These are phyloP conservation scores for Solanum hybrid DNA, from an alignment of 305 asterid genomes.

Conservation along the genomic window DNA sequence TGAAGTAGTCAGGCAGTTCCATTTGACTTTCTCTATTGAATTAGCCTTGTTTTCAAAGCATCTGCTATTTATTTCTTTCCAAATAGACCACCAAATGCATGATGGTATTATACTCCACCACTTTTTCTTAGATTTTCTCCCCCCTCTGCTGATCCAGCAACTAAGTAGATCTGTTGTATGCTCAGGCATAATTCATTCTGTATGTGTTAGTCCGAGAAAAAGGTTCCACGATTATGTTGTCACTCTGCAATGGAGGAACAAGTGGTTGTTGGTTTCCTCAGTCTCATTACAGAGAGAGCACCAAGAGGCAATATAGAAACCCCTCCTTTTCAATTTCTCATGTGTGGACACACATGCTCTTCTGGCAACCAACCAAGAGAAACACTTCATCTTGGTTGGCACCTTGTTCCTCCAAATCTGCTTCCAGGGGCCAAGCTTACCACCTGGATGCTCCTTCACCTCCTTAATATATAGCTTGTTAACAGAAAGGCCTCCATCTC, in stretches of 20 bases:
- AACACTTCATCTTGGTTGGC: neutral
- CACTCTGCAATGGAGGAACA: no score
- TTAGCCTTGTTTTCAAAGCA: neutral
- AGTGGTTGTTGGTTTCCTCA: neutral
- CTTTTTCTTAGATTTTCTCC: neutral
- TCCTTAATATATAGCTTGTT: neutral
- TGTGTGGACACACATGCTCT: neutral
- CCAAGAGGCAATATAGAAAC: neutral
- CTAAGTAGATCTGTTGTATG: neutral
- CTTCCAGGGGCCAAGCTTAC: neutral
- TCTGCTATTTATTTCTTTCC: neutral
- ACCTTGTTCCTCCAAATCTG: neutral
- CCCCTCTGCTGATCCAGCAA: neutral
- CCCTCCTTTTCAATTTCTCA: neutral
- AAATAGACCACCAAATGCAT: neutral
- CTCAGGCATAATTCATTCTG: no score
- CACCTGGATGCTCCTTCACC: neutral
- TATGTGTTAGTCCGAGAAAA: no score
- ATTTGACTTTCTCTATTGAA: neutral
- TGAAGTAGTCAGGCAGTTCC: neutral
- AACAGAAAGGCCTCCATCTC: neutral
- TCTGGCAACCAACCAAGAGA: neutral
- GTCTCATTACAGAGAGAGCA: neutral
- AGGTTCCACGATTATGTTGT: no score
- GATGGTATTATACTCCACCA: neutral